Conservation (phyloP, 75 land plant genomes). For the Selaginella moellendorffii region DNA sequence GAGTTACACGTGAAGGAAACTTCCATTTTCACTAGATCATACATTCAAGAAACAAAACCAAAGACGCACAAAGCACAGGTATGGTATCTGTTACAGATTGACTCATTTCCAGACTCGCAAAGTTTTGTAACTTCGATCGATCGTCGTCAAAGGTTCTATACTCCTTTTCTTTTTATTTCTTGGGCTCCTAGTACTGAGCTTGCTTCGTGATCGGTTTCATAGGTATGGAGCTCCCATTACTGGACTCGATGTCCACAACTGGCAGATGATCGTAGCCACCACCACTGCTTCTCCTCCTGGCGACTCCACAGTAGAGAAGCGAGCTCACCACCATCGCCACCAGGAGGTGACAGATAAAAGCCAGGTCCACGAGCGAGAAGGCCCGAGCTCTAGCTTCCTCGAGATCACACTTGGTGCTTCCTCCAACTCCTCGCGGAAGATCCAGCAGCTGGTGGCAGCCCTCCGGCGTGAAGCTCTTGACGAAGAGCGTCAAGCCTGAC, state of each 20-base stretch:
- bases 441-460: conserved; percentile 33
- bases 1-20: too few relatives aligned
- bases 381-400: conserved; percentile 37
- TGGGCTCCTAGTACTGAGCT: too few relatives aligned
- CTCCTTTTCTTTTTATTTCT: too few relatives aligned
- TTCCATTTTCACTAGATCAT: too few relatives aligned
- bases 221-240: conserved; percentile 17
- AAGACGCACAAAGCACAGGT: too few relatives aligned
- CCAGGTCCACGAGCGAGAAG: conserved; percentile 34
- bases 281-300: conserved; percentile 14
- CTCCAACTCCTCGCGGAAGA: conserved; percentile 17
- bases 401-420: conserved; percentile 32
- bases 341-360: conserved; percentile 38
- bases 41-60: too few relatives aligned
- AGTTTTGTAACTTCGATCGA: too few relatives aligned
- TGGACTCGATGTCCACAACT: conserved; percentile 7
- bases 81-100: too few relatives aligned
- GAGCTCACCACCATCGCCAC: conserved; percentile 20
- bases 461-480: conserved; percentile 31
- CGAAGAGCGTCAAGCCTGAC: conserved; percentile 37
- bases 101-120: too few relatives aligned
- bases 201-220: conserved; percentile 23
- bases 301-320: conserved; percentile 19
- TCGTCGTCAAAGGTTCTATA: too few relatives aligned
- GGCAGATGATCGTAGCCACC: conserved; percentile 18